Conservation (phyloP, 768 basidiomycete species). For the Lactarius evosmus region DNA sequence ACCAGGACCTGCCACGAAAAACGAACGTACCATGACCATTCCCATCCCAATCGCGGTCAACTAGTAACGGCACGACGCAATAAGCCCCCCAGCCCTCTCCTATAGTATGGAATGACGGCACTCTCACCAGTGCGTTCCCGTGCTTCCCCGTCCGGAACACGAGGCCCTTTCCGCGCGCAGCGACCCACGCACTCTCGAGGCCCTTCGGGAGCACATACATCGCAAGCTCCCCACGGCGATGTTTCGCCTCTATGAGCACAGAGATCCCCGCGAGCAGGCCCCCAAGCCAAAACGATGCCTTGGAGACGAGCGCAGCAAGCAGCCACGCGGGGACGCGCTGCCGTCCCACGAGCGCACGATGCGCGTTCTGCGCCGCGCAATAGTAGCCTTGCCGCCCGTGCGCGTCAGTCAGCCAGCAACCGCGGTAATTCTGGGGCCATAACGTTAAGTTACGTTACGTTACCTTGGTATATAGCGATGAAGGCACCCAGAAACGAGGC, state of each 20-base stretch:
- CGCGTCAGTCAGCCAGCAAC: background rate
- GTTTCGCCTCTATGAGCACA: conserved; percentile 82
- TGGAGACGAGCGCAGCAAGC: conserved; percentile 60
- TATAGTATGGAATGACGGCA: conserved; percentile 19
- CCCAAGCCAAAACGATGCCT: conserved; percentile 67
- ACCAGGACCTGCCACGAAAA: background rate
- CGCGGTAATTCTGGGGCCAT: background rate
- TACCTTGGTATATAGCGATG: conserved; percentile 74
- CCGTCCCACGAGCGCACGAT: background rate
- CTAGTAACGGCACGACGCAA: conserved; percentile 32
- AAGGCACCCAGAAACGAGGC: conserved; percentile 86
- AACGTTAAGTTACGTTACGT: background rate
- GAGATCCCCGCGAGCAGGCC: conserved; percentile 74
- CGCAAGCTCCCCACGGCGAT: conserved; percentile 82
- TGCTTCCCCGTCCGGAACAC: conserved; percentile 67
- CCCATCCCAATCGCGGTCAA: conserved; percentile 77
- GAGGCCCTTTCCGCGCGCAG: conserved; percentile 68
- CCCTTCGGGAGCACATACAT: conserved; percentile 91
- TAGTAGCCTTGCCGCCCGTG: conserved; percentile 35
- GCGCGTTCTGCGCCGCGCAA: conserved; percentile 41
- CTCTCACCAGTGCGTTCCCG: conserved; percentile 61
- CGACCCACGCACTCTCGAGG: conserved; percentile 84
- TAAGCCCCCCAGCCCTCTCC: conserved; percentile 10
- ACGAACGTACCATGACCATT: conserved; percentile 77
- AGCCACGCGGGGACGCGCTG: conserved; percentile 42